Percentiles rank a stretch among this genome's conserved stretches.
Evolutionary conservation across 2,329 filamentous ascomycete species (phyloP).

Genomic region (Metarhizium humberi): DNA sequence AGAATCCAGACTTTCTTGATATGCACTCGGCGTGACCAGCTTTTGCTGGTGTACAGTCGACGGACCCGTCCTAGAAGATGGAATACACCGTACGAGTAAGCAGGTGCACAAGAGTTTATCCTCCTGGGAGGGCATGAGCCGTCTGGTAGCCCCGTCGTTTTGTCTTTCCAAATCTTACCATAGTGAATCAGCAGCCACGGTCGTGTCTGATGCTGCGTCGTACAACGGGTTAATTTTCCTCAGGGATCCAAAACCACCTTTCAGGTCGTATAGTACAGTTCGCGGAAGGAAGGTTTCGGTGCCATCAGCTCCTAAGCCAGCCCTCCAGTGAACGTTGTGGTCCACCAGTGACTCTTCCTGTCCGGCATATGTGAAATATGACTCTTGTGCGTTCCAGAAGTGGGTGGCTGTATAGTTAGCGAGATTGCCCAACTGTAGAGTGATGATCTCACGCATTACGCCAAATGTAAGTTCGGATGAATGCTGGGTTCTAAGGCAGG

Average conservation of each 20-base stretch:
- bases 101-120: not conserved
- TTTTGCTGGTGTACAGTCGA: conserved; percentile 60
- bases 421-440: conserved; percentile 83
- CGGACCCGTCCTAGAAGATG: conserved; percentile 47
- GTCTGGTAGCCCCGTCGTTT: not conserved
- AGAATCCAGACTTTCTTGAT: conserved; percentile 70
- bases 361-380: conserved; percentile 83
- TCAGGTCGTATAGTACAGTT: conserved; percentile 89
- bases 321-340: conserved; percentile 72
- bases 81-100: not conserved
- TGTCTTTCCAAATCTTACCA: conserved; percentile 19
- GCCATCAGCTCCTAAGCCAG: conserved; percentile 73
- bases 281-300: conserved; percentile 87
- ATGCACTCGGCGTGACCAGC: conserved; percentile 60
- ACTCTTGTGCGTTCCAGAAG: conserved; percentile 98
- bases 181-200: conserved; percentile 20
- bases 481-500: not conserved
- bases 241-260: conserved; percentile 84
- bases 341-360: conserved; percentile 24
- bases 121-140: not conserved
- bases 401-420: conserved; percentile 92
- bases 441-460: conserved; percentile 87
- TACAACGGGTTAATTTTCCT: conserved; percentile 85
- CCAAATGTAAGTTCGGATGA: not conserved
- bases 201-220: conserved; percentile 33